Evolutionary conservation across 441 rosid genomes (phyloP), one percentile per base, ranked within the genome.

Genomic region (Populus hybrid): DNA sequence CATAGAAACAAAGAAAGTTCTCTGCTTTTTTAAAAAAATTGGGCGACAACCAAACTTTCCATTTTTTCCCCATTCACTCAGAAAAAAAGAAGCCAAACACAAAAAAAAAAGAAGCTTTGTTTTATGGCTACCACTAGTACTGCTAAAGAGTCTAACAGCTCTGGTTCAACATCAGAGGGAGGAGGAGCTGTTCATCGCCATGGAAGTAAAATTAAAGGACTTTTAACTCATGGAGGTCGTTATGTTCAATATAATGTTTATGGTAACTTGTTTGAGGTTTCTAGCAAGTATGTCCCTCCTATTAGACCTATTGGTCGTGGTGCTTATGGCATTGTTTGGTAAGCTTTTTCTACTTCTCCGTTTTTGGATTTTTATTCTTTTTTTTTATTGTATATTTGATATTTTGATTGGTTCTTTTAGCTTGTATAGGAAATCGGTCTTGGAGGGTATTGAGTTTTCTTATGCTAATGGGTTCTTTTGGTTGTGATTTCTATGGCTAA

Each of bases 221-320:
- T 89, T 35, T 86, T 79, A 42, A 93, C 91, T 8, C 94, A 94
- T 82, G 99, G 99, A 20, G 98, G 97, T 57, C 87, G 92, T 69
- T 94, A 95, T 78, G 89, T 89, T 12, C 93, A 94, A 70, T 91
- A 95, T 77, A 92, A 90, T 85, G 94, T 94, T 11, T 87, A 81
- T 59, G 99, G 98, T 23, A 93, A 88, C 90, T 78, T 92, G 79
- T 95, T 95, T 50, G 96, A 93, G 84, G 97, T 95, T 34, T 88
- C 98, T 12, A 86, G 88, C 72, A 95, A 92, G 86, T 95, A 95
- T 76, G 92, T 89, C 24, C 97, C 97, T 70, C 98, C 97, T 5
- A 87, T 94, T 83, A 91, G 98, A 24, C 95, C 97, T 18, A 87
- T 95, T 67, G 98, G 97, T 28, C 81, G 98, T 70, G 99, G 99